Evolutionary conservation across 345 rosid species (phyloP).

Genomic region (Bruguiera parviflora): DNA sequence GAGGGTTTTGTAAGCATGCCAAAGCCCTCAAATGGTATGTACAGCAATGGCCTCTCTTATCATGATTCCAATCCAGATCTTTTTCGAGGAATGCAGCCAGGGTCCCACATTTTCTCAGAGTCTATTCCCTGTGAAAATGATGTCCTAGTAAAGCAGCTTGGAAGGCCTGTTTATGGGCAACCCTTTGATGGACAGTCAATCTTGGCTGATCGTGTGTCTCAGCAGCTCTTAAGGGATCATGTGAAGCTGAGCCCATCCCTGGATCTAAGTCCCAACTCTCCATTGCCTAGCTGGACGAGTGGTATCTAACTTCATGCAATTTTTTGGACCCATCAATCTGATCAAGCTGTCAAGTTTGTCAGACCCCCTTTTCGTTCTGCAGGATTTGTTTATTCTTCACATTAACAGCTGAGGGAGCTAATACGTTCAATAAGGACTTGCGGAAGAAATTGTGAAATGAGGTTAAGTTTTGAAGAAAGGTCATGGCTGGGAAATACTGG

Average conservation of each 20-base stretch:
- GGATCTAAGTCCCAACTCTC: constrained; percentile 45
- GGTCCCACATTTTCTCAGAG: constrained; percentile 43
- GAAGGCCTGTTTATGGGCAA: constrained; percentile 33
- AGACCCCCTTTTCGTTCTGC: constrained; percentile 15
- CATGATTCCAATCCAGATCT: constrained; percentile 41
- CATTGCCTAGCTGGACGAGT: constrained; percentile 30
- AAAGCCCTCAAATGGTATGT: constrained; percentile 32
- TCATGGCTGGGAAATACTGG: neutral
- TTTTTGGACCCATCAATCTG: constrained; percentile 11
- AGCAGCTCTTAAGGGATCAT: constrained; percentile 51
- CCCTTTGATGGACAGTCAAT: constrained; percentile 47
- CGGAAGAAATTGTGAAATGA: constrained; percentile 17
- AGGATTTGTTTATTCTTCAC: constrained; percentile 14
- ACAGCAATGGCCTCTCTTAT: constrained; percentile 32
- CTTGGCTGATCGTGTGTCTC: constrained; percentile 53
- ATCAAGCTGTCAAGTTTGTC: constrained; percentile 17
- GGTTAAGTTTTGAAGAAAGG: neutral
- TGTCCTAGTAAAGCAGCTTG: constrained; percentile 38
- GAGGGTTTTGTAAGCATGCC: constrained; percentile 46
- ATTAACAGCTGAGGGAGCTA: constrained; percentile 23
- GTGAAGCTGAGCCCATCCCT: constrained; percentile 37
- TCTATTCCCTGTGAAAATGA: constrained; percentile 31
- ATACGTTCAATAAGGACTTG: constrained; percentile 14
- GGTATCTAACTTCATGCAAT: constrained; percentile 23
- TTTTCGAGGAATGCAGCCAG: constrained; percentile 44